phyloP scores from a whole-genome alignment of 1,284 basidiomycete species.

The Hemileia vastatrix region DNA sequence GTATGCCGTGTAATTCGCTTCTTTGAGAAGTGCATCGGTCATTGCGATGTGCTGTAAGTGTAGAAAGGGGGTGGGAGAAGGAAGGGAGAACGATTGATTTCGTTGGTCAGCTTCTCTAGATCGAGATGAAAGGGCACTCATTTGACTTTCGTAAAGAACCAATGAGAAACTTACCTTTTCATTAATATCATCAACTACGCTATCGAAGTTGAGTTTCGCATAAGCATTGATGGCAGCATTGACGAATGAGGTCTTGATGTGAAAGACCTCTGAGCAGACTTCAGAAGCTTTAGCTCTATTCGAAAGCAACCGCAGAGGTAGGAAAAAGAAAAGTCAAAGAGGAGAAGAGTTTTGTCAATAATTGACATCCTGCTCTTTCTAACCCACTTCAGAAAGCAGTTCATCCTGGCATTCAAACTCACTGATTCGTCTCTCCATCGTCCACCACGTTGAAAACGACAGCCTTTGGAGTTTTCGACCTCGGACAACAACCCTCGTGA shows the following conservation, averaged over 20 bases:
- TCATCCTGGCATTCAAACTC: background rate
- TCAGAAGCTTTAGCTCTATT: constrained; percentile 26
- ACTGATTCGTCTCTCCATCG: constrained; percentile 28
- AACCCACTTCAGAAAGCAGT: too few species aligned
- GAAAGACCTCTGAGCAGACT: constrained; percentile 25
- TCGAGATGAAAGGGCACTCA: too few species aligned
- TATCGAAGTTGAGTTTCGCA: constrained; percentile 24
- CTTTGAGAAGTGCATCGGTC: constrained; percentile 22
- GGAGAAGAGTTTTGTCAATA: background rate
- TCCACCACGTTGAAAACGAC: constrained; percentile 36
- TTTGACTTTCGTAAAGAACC: background rate
- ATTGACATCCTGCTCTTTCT: too few species aligned
- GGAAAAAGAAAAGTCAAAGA: background rate
- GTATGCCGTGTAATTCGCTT: constrained; percentile 13
- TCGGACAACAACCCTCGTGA: constrained; percentile 25
- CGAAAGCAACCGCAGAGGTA: background rate
- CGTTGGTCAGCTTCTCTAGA: too few species aligned
- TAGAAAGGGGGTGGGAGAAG: background rate
- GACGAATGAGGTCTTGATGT: constrained; percentile 30
- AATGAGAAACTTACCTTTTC: constrained; percentile 24
- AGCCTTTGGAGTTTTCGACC: constrained; percentile 26
- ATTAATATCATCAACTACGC: constrained; percentile 32
- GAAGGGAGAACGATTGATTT: too few species aligned
- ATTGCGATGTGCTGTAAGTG: constrained; percentile 21
- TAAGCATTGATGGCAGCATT: constrained; percentile 30